Evolutionary conservation across 2,329 filamentous ascomycete genomes (phyloP).

Genomic region (Claviceps sp.): DNA sequence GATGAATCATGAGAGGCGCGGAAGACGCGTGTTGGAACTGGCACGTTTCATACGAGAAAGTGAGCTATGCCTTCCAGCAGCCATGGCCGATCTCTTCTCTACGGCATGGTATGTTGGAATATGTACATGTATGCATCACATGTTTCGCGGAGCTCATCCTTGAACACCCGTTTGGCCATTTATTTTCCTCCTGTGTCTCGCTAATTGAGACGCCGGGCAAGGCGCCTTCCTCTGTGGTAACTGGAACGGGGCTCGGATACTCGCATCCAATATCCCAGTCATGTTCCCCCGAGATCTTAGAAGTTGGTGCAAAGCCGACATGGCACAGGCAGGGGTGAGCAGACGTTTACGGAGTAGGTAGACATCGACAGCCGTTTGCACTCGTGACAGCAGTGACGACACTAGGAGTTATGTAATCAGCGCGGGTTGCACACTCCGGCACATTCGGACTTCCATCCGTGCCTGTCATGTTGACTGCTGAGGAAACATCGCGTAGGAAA

Average conservation of each 20-base stretch:
- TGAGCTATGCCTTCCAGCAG: neutral
- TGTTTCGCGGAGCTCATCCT: neutral
- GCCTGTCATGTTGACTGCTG: conserved; percentile 1
- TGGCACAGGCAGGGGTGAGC: neutral
- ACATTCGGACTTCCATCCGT: conserved; percentile 1
- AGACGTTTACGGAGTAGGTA: neutral
- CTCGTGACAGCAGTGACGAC: neutral
- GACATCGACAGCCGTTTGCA: neutral
- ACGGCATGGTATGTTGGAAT: neutral
- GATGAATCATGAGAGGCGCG: neutral
- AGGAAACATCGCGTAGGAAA: conserved; percentile 4
- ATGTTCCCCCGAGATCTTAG: neutral
- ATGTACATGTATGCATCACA: neutral
- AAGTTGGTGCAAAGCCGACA: neutral
- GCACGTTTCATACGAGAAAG: neutral
- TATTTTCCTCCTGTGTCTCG: conserved; percentile 2
- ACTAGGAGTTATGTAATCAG: neutral
- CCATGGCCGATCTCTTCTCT: neutral
- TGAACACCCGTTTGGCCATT: neutral
- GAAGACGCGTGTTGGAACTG: neutral
- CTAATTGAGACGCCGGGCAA: conserved; percentile 7
- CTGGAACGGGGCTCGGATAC: conserved; percentile 3
- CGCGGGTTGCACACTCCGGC: conserved; percentile 1
- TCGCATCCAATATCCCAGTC: conserved; percentile 2
- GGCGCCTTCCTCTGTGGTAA: neutral